phyloP scores from a whole-genome alignment of 805 yeast species.

The Wickerhamiella bombiphila region DNA sequence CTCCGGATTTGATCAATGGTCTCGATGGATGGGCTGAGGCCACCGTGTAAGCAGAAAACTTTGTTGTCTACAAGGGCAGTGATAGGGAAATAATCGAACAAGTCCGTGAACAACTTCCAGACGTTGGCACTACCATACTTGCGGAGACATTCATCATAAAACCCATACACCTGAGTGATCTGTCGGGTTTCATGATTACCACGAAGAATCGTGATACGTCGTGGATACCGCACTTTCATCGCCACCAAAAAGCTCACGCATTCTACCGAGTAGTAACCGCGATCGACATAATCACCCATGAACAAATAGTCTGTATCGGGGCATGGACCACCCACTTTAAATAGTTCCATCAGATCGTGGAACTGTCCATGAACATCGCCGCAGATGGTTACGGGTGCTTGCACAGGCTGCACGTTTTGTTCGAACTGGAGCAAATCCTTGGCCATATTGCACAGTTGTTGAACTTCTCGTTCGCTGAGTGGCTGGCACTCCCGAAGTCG shows the following conservation, averaged over 20 bases:
- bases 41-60: constrained; percentile 90
- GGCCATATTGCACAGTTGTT: constrained; percentile 76
- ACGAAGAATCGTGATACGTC: constrained; percentile 80
- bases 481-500: constrained; percentile 71
- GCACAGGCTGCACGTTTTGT: constrained; percentile 89
- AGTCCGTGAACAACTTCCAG: constrained; percentile 86
- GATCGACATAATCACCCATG: constrained; percentile 83
- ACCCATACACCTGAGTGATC: constrained; percentile 92
- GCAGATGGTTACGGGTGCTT: constrained; percentile 90
- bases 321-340: constrained; percentile 90
- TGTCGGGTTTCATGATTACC: constrained; percentile 95
- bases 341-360: constrained; percentile 88
- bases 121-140: constrained; percentile 89
- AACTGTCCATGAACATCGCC: constrained; percentile 97
- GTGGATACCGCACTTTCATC: constrained; percentile 88
- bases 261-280: constrained; percentile 82
- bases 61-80: constrained; percentile 90
- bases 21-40: constrained; percentile 93
- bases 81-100: constrained; percentile 89
- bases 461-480: constrained; percentile 67
- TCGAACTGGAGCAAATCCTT: constrained; percentile 81
- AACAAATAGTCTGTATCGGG: constrained; percentile 86
- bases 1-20: constrained; percentile 90
- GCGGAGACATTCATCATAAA: constrained; percentile 89
- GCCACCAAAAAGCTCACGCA: constrained; percentile 84